phyloP scores from a whole-genome alignment of 2,329 filamentous ascomycete genomes.

The Lachnellula subtilissima region DNA sequence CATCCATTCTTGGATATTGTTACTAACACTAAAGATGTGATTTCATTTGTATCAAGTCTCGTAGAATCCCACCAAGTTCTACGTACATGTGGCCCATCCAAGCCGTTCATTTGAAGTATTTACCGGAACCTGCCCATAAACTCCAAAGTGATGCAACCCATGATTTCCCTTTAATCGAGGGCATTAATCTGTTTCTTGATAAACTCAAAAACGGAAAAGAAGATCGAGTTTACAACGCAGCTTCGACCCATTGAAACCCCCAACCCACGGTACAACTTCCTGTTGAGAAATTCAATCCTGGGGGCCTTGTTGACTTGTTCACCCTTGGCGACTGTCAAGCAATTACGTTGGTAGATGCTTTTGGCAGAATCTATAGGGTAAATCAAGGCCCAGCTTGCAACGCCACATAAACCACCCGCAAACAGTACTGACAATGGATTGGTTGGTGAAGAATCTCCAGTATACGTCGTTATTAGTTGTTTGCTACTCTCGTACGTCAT shows the following conservation, averaged over 20 bases:
- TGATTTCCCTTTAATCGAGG: constrained; percentile 20
- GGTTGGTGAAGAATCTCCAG: constrained; percentile 66
- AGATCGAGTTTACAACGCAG: constrained; percentile 79
- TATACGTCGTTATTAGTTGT: constrained; percentile 71
- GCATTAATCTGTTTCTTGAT: constrained; percentile 58
- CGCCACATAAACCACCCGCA: constrained; percentile 75
- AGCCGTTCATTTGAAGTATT: constrained; percentile 4
- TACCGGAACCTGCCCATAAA: constrained; percentile 2
- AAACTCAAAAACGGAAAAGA: constrained; percentile 84
- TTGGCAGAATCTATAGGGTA: constrained; percentile 74
- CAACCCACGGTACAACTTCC: constrained; percentile 75
- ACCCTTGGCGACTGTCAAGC: constrained; percentile 64
- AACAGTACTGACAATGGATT: constrained; percentile 74
- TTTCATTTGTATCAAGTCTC: constrained; percentile 8
- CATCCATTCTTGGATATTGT: constrained; percentile 2
- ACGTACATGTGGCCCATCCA: constrained; percentile 2
- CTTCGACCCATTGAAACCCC: constrained; percentile 80
- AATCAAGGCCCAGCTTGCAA: constrained; percentile 69
- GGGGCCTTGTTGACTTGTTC: constrained; percentile 58
- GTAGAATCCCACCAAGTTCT: constrained; percentile 5
- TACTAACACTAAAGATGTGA: constrained; percentile 3
- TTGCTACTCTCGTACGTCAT: constrained; percentile 86
- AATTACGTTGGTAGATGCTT: constrained; percentile 79
- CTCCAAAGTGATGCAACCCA: constrained; percentile 8
- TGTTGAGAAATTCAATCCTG: constrained; percentile 72